Percentiles rank a stretch among this genome's conserved stretches.
phyloP scores from a whole-genome alignment of 1,139 yeast species.

The Meyerozyma sp. region DNA sequence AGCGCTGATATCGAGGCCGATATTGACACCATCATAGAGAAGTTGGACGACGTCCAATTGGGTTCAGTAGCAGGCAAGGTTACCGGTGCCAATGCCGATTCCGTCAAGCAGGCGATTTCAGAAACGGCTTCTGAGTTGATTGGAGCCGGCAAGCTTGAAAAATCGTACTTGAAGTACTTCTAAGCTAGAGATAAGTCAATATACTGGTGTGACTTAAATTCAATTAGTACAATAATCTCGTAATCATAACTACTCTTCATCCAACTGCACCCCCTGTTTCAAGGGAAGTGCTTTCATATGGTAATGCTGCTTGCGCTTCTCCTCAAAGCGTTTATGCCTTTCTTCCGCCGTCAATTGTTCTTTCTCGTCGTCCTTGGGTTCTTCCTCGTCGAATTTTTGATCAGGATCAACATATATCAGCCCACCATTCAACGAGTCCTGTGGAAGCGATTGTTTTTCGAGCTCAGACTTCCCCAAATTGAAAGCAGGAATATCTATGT shows the following conservation, averaged over 20 bases:
- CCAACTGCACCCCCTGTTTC: constrained; percentile 14
- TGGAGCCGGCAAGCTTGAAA: constrained; percentile 26
- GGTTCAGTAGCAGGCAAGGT: constrained; percentile 64
- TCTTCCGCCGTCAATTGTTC: constrained; percentile 50
- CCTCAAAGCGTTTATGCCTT: constrained; percentile 65
- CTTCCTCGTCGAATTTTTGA: constrained; percentile 17
- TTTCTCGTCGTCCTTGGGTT: constrained; percentile 27
- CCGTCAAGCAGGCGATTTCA: constrained; percentile 47
- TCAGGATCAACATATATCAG: constrained; percentile 22
- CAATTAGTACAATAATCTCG: neutral
- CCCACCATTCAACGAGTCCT: constrained; percentile 35
- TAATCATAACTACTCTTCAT: neutral
- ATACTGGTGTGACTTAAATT: neutral
- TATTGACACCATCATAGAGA: constrained; percentile 70
- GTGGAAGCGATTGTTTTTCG: constrained; percentile 32
- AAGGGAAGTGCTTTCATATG: constrained; percentile 61
- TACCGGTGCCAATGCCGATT: constrained; percentile 44
- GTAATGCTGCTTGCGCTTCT: constrained; percentile 72
- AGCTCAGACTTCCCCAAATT: constrained; percentile 41
- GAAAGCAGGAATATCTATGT: constrained; percentile 45
- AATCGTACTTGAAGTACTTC: constrained; percentile 34
- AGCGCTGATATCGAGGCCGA: constrained; percentile 73
- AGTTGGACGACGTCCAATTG: constrained; percentile 72
- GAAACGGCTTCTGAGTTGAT: constrained; percentile 43
- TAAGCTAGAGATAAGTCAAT: neutral